Evolutionary conservation across 1,284 basidiomycete genomes (phyloP).

Genomic region (Vanrija humicola): DNA sequence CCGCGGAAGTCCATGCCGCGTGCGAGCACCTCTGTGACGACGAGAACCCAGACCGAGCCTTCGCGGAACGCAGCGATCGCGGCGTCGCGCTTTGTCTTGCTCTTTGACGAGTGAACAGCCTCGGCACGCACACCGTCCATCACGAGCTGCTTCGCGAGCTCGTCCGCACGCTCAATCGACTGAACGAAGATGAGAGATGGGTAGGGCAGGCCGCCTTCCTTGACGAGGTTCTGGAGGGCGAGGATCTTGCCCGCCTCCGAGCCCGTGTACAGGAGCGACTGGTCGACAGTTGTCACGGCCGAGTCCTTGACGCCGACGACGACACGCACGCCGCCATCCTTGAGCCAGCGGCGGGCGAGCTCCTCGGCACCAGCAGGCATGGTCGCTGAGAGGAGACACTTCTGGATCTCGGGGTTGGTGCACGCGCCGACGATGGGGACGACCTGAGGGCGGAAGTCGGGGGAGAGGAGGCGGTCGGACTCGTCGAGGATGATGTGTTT

Average conservation of each 20-base stretch:
- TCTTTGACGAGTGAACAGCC: slow-evolving; percentile 84
- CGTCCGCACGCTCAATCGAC: slow-evolving; percentile 83
- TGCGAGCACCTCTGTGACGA: slow-evolving; percentile 92
- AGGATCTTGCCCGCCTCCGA: slow-evolving; percentile 90
- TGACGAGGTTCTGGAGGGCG: slow-evolving; percentile 71
- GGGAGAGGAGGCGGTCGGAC: slow-evolving; percentile 82
- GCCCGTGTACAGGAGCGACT: slow-evolving; percentile 84
- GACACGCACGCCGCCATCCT: slow-evolving; percentile 71
- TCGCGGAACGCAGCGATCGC: slow-evolving; percentile 77
- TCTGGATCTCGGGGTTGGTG: slow-evolving; percentile 67
- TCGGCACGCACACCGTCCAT: slow-evolving; percentile 85
- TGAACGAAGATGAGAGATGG: slow-evolving; percentile 93
- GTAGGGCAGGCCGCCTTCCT: slow-evolving; percentile 75
- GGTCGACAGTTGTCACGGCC: slow-evolving; percentile 69
- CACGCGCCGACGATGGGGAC: slow-evolving; percentile 85
- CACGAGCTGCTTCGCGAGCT: slow-evolving; percentile 80
- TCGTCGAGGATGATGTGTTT: slow-evolving; percentile 83
- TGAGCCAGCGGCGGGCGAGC: slow-evolving; percentile 77
- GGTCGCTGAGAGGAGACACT: slow-evolving; percentile 90
- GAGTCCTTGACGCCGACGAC: slow-evolving; percentile 96
- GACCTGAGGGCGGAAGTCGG: slow-evolving; percentile 83
- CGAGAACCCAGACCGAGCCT: slow-evolving; percentile 86
- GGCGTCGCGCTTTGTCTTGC: slow-evolving; percentile 79
- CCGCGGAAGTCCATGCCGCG: slow-evolving; percentile 98
- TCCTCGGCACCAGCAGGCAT: slow-evolving; percentile 85